Evolutionary conservation across 352 stramenopile genomes (phyloP), one percentile per base, ranked within the genome.

Genomic region (Phytophthora syringae): DNA sequence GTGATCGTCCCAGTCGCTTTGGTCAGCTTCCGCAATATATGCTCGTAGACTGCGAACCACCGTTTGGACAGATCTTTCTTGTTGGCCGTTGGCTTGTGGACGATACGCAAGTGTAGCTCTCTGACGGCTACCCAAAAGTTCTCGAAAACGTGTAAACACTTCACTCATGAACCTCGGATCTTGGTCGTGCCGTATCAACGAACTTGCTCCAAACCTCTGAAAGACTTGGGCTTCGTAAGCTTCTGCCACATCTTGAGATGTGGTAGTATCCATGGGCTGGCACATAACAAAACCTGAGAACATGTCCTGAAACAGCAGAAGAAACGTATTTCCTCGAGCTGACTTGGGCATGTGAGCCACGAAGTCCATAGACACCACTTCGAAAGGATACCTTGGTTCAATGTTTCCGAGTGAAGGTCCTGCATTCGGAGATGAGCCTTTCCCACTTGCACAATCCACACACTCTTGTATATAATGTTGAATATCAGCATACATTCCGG

Each of bases 1-100:
- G 36, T 52, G 47, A 1, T 48, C 57, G 16, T 65, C 57, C 48
- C 57, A 65, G 21, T 65, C 48, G 7, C 13, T 48, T 12, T 65
- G 57, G 12, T 58, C 37, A 1, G 47, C 13, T 21, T 65, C 57
- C 1, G 21, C 28, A 5, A 53, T 16, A 21, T 58, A 65, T 3
- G 48, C 47, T 15, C 18, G 9, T 11, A 64, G 12, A 20, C 22
- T 52, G 12, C 56, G n/a, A 7, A 64, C 12, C 3, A 64, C 34
- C 7, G 47, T 57, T 36, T 64, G 45, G 3, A 56, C 47, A 0
- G 36, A 57, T 0, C 47, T 9, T n/a, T 57, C 36, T 6, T 64
- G 56, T 18, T 57, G 56, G 2, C 37, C 47, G 21, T 64, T 64
- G 2, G 47, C 45, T 15, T 52, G 22, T 7, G 57, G 57, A 6